Percentiles rank a stretch among this genome's conserved stretches.
phyloP scores from a whole-genome alignment of 148 eudicot species.

The Vaccinium macrocarpon region DNA sequence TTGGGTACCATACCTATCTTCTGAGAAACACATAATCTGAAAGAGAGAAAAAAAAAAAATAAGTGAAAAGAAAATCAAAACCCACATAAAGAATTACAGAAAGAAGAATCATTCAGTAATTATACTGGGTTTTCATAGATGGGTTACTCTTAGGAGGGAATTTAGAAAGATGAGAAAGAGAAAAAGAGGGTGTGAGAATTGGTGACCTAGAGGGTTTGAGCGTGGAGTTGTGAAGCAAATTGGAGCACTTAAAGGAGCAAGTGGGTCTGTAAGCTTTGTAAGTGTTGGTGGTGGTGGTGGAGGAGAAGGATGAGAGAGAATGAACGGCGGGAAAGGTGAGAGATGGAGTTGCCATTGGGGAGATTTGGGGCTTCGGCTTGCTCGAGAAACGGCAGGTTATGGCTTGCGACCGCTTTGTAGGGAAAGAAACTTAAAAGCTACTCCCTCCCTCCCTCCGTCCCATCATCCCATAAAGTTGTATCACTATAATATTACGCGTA shows the following conservation, averaged over 20 bases:
- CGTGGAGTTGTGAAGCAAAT: constrained; percentile 1
- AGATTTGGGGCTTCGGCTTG: background rate
- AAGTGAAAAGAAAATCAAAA: background rate
- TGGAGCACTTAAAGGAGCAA: background rate
- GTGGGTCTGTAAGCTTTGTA: background rate
- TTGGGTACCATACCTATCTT: constrained; percentile 16
- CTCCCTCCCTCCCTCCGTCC: too few relatives aligned
- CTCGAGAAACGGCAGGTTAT: too few relatives aligned
- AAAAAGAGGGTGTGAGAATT: background rate
- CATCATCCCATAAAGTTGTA: too few relatives aligned
- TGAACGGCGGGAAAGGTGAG: constrained; percentile 26
- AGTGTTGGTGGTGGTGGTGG: constrained; percentile 2
- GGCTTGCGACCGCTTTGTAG: background rate
- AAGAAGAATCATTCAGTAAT: background rate
- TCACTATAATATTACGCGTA: too few relatives aligned
- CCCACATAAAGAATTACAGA: background rate
- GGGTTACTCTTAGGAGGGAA: background rate
- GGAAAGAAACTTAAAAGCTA: background rate
- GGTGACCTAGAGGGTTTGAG: constrained; percentile 15
- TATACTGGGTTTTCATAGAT: background rate
- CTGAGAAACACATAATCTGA: constrained; percentile 32
- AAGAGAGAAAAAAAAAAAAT: background rate
- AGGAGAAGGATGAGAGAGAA: constrained; percentile 15
- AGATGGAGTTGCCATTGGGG: constrained; percentile 17
- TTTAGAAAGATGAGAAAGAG: background rate